phyloP scores from a whole-genome alignment of 495 filamentous ascomycete genomes.

The Poronia punctata region DNA sequence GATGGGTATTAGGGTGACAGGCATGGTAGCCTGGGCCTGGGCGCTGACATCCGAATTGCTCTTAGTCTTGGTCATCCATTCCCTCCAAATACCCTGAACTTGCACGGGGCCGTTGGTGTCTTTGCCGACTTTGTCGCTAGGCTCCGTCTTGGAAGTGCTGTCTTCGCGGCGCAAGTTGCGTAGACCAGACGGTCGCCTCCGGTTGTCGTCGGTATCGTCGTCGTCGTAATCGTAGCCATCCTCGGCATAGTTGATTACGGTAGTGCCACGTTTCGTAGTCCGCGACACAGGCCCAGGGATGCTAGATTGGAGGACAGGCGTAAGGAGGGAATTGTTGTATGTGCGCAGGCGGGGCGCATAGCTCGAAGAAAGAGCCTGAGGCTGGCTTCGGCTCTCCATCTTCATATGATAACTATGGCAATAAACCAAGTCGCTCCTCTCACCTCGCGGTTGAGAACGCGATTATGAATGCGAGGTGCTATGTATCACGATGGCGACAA shows the following conservation, averaged over 20 bases:
- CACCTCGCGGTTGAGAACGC: constrained; percentile 9
- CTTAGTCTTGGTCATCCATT: constrained; percentile 85
- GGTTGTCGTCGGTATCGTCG: constrained; percentile 75
- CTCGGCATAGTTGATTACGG: constrained; percentile 94
- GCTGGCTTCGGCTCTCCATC: constrained; percentile 41
- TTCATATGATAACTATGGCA: constrained; percentile 9
- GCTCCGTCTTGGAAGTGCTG: constrained; percentile 47
- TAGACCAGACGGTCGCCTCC: constrained; percentile 74
- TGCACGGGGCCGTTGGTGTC: constrained; percentile 74
- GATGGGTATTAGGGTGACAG: constrained; percentile 87
- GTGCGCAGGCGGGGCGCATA: constrained; percentile 87
- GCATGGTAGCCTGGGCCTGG: constrained; percentile 75
- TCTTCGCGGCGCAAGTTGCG: constrained; percentile 78
- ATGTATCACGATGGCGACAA: too few species aligned
- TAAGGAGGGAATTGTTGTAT: constrained; percentile 88
- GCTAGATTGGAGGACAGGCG: constrained; percentile 69
- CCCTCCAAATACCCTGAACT: constrained; percentile 82
- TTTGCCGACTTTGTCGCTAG: constrained; percentile 72
- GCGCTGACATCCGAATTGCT: constrained; percentile 62
- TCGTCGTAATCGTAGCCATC: constrained; percentile 92
- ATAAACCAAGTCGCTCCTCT: constrained; percentile 12
- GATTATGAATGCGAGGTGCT: too few species aligned
- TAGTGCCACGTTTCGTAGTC: constrained; percentile 94
- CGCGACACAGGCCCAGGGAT: constrained; percentile 62
- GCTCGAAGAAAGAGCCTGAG: constrained; percentile 82